phyloP scores from a whole-genome alignment of 2,329 filamentous ascomycete genomes.

The Xylariales sp. region DNA sequence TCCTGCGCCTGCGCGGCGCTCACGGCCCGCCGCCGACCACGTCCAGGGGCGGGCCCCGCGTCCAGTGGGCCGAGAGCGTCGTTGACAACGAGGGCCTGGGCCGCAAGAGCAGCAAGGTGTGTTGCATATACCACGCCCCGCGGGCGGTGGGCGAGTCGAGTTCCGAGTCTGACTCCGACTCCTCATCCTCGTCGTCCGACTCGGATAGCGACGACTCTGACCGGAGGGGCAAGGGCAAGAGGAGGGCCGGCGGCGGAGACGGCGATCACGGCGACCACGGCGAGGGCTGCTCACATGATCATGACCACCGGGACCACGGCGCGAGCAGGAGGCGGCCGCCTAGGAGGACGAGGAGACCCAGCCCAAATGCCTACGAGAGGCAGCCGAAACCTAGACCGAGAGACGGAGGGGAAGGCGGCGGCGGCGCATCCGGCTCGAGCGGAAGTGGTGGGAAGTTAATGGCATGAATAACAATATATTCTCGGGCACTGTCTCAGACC shows the following conservation, averaged over 20 bases:
- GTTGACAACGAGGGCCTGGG: conserved; percentile 94
- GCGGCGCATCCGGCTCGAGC: not conserved
- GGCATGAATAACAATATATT: too few relatives aligned
- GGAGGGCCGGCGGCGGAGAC: conserved; percentile 28
- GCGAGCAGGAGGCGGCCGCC: conserved; percentile 29
- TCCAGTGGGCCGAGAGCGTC: conserved; percentile 90
- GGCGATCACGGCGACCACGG: conserved; percentile 28
- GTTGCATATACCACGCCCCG: conserved; percentile 95
- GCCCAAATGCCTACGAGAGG: conserved; percentile 80
- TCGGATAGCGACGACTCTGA: conserved; percentile 53
- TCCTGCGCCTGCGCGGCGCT: conserved; percentile 49
- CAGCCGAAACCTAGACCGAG: conserved; percentile 54
- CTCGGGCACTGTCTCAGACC: too few relatives aligned
- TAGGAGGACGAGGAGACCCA: conserved; percentile 51
- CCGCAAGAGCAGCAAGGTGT: conserved; percentile 97
- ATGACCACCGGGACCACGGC: conserved; percentile 1
- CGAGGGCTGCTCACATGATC: conserved; percentile 23
- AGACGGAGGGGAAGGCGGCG: conserved; percentile 13
- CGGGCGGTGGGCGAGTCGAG: conserved; percentile 79
- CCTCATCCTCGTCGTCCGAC: conserved; percentile 48
- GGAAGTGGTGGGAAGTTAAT: not conserved
- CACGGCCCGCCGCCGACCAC: conserved; percentile 34
- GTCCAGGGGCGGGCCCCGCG: conserved; percentile 62
- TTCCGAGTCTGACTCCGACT: conserved; percentile 56
- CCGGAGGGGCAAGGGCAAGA: conserved; percentile 35